Base-by-base conservation (phyloP, 2,329 filamentous ascomycete species). In the Xenosphaeropsis pyriputrescens region DNA sequence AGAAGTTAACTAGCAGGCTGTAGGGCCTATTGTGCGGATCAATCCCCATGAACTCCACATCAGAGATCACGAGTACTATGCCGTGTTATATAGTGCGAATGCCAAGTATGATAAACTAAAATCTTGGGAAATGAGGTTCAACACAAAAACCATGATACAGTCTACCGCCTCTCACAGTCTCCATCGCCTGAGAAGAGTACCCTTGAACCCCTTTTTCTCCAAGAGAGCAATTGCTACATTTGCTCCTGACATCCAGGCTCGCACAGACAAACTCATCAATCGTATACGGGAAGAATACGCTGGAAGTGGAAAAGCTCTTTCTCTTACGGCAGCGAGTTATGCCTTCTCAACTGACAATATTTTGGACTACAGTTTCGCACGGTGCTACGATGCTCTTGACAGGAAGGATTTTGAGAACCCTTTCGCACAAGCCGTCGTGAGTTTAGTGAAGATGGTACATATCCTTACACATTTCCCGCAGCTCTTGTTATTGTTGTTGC, bases 21-120 rank as follows among this genome's bases (percentile, higher is more conserved):
- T 16, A 53, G 52, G 54, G 1, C 53, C 53, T 5, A 51, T 57
- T 18, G 47, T 56, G 3, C 43, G 51, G 2, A 49, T 55, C 35
- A 55, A 53, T 39, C 53, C 52, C 2, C 19, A 46, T 6, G 50
- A 57, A 29, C 34, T 56, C 3, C 48, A 50, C 31, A 48, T 52
- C 31, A 34, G 43, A 14, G 51, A 56, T 16, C 45, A 47, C 2
- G 44, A 48, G 4, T 51, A 50, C 41, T 50, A 52, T 33, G 44
- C 50, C 30, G 34, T 42, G 2, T 37, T 56, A 2, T 55, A 55
- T 36, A 44, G 41, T 2, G 32, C 39, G 5, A 35, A 37, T n/a
- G 42, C 40, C 29, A 43, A 41, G 34, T 14, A 18, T 14, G 18
- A 35, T 18, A 35, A 35, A 13, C 18, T 14, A 7, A 14, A 16